Base-by-base conservation (phyloP, 1,139 yeast species). In the Nakaseomyces kungkrabaensis region DNA sequence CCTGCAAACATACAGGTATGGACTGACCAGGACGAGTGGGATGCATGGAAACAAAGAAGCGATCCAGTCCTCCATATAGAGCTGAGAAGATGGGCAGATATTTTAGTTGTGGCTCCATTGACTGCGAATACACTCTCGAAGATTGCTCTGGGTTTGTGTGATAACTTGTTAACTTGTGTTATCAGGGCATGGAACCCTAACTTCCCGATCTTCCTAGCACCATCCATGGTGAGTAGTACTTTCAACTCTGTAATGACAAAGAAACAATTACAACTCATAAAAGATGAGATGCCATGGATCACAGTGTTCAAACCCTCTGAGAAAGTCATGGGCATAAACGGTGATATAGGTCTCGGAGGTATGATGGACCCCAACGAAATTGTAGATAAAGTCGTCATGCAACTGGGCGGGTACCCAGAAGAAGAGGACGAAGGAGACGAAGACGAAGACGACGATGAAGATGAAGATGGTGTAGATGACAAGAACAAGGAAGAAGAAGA, bases 191-290 rank as follows among this genome's bases (percentile, higher is more conserved):
- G 98, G 98, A 89, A 89, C 58, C 95, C 96, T 1, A 79, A 79
- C 51, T 80, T 82, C 52, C 96, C 97, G 1, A 81, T 92, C 33
- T 68, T 90, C 49, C 79, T 88, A 43, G 98, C 97, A 0, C 98
- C 98, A 3, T 97, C 97, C 0, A 90, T 92, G 97, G 90, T 92
- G 62, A 89, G 97, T 1, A 83, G 86, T 61, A 90, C 92, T 94
- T 92, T 89, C 68, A 88, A 92, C 27, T 95, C 92, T 62, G 96
- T 97, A 9, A 78, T 90, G 59, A 92, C 98, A 0, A 83, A 87
- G 58, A 84, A 83, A 59, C 98, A 92, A 59, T 70, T 92, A 52
- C 70, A 71, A 36, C 68, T 82, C 36, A 70, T 92, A 43, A 70
- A 68, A 33, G 82, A 80, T 50, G 82, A 78, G 51, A 81, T 79